Conservation (phyloP, 257 asterid genomes). For the Solanum verrucosum region DNA sequence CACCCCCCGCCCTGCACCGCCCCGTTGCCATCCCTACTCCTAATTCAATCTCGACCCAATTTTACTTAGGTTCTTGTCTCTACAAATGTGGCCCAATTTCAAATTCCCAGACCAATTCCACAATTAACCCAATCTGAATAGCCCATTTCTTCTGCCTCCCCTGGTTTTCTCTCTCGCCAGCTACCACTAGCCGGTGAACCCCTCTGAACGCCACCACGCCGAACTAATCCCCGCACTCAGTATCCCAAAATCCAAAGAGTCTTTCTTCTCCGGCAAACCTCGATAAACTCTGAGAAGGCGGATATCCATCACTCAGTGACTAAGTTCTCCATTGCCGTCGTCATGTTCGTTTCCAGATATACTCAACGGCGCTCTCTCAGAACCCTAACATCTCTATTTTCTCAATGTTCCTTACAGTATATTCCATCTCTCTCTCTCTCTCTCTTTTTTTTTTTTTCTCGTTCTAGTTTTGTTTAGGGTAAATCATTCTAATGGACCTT, state of each 20-base stretch:
- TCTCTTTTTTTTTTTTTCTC: background rate
- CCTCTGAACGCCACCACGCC: background rate
- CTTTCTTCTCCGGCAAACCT: no score
- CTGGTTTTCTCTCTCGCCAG: background rate
- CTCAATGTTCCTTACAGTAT: constrained; percentile 8
- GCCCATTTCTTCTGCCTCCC: background rate
- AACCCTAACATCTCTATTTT: constrained; percentile 17
- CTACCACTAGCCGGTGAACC: background rate
- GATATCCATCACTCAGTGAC: background rate
- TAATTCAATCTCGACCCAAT: no score
- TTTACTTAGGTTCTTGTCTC: no score
- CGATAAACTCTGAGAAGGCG: background rate
- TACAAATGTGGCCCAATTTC: no score
- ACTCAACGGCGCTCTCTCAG: constrained; percentile 22
- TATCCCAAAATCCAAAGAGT: background rate
- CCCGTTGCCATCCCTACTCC: no score
- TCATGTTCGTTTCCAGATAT: constrained; percentile 23
- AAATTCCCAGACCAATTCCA: background rate
- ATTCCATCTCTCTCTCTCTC: background rate
- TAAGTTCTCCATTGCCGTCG: background rate
- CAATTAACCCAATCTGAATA: background rate
- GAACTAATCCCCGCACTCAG: background rate
- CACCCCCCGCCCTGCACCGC: no score
- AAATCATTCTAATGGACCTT: background rate
- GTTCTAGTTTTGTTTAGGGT: background rate